Evolutionary conservation across 2,329 filamentous ascomycete genomes (phyloP).

Genomic region (Bisporella sp.): DNA sequence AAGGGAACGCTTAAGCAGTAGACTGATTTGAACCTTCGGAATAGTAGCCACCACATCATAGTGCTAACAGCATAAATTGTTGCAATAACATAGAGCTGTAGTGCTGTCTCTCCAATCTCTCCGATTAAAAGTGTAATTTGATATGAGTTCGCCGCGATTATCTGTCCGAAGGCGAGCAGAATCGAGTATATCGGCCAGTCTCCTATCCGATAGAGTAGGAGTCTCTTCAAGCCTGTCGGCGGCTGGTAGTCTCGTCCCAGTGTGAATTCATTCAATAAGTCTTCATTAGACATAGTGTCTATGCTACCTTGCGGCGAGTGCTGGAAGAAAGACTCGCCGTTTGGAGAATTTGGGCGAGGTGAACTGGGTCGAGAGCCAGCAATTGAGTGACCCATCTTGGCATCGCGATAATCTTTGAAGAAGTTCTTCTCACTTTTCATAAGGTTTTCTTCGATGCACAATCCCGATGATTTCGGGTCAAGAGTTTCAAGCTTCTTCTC

Average conservation of each 20-base stretch:
- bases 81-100: slow-evolving; percentile 53
- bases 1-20: slow-evolving; percentile 43
- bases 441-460: slow-evolving; percentile 60
- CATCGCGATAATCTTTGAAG: slow-evolving; percentile 52
- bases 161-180: slow-evolving; percentile 51
- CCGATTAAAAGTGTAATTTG: slow-evolving; percentile 62
- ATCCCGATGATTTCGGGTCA: slow-evolving; percentile 47
- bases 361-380: slow-evolving; percentile 2
- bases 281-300: not conserved
- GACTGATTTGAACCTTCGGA: slow-evolving; percentile 49
- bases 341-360: slow-evolving; percentile 1
- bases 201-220: slow-evolving; percentile 49
- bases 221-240: slow-evolving; percentile 47
- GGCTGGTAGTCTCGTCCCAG: slow-evolving; percentile 44
- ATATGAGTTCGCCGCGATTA: slow-evolving; percentile 60
- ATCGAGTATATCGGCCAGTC: slow-evolving; percentile 59
- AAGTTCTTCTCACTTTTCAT: slow-evolving; percentile 61
- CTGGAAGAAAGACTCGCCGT: slow-evolving; percentile 1
- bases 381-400: slow-evolving; percentile 40
- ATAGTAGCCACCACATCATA: slow-evolving; percentile 55
- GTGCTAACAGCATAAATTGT: slow-evolving; percentile 52
- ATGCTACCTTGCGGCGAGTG: slow-evolving; percentile 3
- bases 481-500: slow-evolving; percentile 49
- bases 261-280: slow-evolving; percentile 37
- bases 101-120: slow-evolving; percentile 50